Evolutionary conservation across 2,329 filamentous ascomycete genomes (phyloP), one percentile per base, ranked within the genome.

Genomic region (Magnaporthiopsis incrustans): DNA sequence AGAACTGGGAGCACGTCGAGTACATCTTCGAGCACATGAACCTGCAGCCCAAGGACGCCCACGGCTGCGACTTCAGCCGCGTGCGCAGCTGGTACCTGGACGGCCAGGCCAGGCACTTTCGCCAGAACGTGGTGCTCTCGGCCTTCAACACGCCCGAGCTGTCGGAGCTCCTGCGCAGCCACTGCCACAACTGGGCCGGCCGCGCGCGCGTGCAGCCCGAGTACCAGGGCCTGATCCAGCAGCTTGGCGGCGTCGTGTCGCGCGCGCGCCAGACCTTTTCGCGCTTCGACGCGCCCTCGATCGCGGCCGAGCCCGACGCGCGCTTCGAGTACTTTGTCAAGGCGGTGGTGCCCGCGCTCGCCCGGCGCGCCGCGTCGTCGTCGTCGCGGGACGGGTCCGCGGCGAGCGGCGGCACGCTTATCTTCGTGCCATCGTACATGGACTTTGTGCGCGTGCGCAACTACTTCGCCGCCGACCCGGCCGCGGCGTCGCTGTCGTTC

Each of bases 1-100:
- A 99, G 75, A 98, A 97, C 74, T 98, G 94, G 93, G 92, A 97
- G 71, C 94, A 99, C 73, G 85, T 97, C 66, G 91, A 96, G 74
- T 91, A 90, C 73, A 90, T 97, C 70, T 93, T 98, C 72, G 87
- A 91, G 67, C 91, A 97, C 74, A 84, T 99, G 67, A 99, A 99
- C 74, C 82, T 90, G 27, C 91, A 96, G 71, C 94, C 95, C 53
- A 91, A 89, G 71, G 91, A 96, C 70, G 85, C 91, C 0, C 93
- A 97, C 75, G 93, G 90, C 68, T 96, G 92, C 71, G 95, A 99
- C 78, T 97, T 98, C 74, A 91, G 89, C 69, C 90, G 95, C 25
- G 91, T 98, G 7, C 85, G 93, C 62, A 86, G 82, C 67, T 98
- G 92, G 92, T 98, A 97, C 73, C 83, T 98, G n/a, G 92, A 98